These are phyloP conservation scores for Arabidopsis suecica DNA, from an alignment of 345 rosid species.

Conservation along the genomic window DNA sequence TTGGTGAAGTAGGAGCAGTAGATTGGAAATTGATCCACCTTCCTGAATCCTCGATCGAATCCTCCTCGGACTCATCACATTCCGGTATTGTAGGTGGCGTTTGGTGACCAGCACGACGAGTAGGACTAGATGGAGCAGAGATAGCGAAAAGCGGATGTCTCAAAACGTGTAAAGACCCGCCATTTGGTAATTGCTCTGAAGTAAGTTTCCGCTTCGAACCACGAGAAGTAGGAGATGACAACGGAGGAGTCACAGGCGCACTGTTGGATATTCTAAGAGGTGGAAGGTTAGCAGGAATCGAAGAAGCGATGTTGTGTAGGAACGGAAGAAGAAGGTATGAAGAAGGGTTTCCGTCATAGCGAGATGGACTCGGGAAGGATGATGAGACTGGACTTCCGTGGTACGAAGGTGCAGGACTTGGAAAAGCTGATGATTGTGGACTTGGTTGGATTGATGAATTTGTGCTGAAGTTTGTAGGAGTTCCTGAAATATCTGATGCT, in stretches of 20 bases:
- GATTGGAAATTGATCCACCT: slow-evolving; percentile 82
- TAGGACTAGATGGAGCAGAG: slow-evolving; percentile 96
- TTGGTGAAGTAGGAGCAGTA: slow-evolving; percentile 73
- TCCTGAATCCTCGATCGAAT: slow-evolving; percentile 81
- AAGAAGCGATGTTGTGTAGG: slow-evolving; percentile 64
- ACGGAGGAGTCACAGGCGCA: slow-evolving; percentile 98
- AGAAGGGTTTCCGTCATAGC: slow-evolving; percentile 61
- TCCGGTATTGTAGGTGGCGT: slow-evolving; percentile 90
- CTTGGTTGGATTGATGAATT: slow-evolving; percentile 83
- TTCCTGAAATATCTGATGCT: slow-evolving; percentile 50
- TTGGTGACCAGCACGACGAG: slow-evolving; percentile 64
- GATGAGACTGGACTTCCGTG: slow-evolving; percentile 85
- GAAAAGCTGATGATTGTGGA: slow-evolving; percentile 76
- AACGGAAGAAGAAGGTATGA: slow-evolving; percentile 71
- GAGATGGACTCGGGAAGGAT: slow-evolving; percentile 85
- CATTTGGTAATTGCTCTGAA: slow-evolving; percentile 67
- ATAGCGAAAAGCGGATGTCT: slow-evolving; percentile 65
- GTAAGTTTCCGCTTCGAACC: slow-evolving; percentile 67
- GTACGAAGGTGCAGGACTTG: slow-evolving; percentile 75
- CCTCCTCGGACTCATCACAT: slow-evolving; percentile 89
- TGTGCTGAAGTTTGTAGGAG: slow-evolving; percentile 63
- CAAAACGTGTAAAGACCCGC: slow-evolving; percentile 42
- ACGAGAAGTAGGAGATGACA: slow-evolving; percentile 85
- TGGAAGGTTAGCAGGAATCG: slow-evolving; percentile 69
- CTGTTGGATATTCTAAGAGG: slow-evolving; percentile 92